Percentiles rank a stretch among this genome's conserved stretches.
phyloP scores from a whole-genome alignment of 1,284 basidiomycete genomes.

The Kalmanozyma brasiliensis region DNA sequence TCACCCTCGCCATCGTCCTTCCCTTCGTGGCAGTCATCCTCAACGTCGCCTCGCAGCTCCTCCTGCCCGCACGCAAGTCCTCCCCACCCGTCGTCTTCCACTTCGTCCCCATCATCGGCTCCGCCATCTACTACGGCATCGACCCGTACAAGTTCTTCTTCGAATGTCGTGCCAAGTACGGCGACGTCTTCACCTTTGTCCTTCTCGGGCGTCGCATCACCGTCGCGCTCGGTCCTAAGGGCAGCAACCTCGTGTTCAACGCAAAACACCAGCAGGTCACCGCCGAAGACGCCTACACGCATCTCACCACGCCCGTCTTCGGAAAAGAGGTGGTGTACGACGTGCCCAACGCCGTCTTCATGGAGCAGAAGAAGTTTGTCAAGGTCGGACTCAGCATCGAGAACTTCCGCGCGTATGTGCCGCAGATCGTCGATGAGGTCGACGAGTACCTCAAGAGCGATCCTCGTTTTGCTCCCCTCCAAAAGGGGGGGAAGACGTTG shows the following conservation, averaged over 20 bases:
- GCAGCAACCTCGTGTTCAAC: conserved; percentile 93
- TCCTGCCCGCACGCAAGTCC: conserved; percentile 50
- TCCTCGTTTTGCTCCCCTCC: conserved; percentile 73
- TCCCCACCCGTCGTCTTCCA: conserved; percentile 83
- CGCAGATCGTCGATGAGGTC: conserved; percentile 79
- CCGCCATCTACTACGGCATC: conserved; percentile 78
- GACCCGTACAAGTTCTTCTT: conserved; percentile 83
- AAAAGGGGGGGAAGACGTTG: conserved; percentile 24
- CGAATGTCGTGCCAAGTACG: conserved; percentile 79
- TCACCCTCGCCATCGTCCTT: conserved; percentile 20
- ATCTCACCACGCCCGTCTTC: conserved; percentile 72
- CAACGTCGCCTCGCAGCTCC: conserved; percentile 72
- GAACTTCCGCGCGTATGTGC: conserved; percentile 89
- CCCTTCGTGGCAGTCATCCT: conserved; percentile 69
- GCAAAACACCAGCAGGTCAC: conserved; percentile 91
- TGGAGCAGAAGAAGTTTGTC: conserved; percentile 98
- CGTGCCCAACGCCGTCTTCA: conserved; percentile 92
- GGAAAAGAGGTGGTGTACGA: conserved; percentile 98
- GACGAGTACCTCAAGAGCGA: conserved; percentile 66
- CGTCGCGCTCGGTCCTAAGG: conserved; percentile 88
- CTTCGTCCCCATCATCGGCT: conserved; percentile 80
- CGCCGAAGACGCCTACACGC: conserved; percentile 94
- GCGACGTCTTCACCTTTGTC: conserved; percentile 81
- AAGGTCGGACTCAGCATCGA: conserved; percentile 88
- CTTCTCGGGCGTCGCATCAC: conserved; percentile 89